phyloP scores from a whole-genome alignment of 768 basidiomycete genomes.

The Mycena galericulata region DNA sequence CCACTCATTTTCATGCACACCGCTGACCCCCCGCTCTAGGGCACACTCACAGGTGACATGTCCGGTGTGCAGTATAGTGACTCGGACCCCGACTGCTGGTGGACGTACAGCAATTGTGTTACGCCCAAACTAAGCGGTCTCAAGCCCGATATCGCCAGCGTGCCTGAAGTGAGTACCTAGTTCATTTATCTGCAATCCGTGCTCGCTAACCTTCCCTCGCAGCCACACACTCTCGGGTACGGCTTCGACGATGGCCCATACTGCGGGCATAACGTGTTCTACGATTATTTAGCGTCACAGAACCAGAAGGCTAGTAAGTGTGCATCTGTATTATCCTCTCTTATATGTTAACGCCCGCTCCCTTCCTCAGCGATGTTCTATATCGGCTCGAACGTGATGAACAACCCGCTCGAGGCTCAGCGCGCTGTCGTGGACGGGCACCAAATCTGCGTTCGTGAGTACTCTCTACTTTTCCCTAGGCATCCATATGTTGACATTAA shows the following conservation, averaged over 20 bases:
- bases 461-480: background rate
- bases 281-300: constrained; percentile 62
- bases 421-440: constrained; percentile 66
- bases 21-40: no score
- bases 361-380: constrained; percentile 65
- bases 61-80: no score
- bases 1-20: no score
- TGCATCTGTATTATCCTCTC: background rate
- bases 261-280: constrained; percentile 73
- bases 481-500: no score
- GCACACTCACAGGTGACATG: no score
- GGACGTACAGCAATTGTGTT: no score
- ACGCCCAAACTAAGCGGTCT: no score
- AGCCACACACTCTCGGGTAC: constrained; percentile 69
- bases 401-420: constrained; percentile 68
- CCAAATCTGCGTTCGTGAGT: constrained; percentile 72
- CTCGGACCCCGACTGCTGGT: no score
- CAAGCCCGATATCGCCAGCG: no score
- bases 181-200: no score
- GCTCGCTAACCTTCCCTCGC: background rate
- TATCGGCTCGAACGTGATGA: constrained; percentile 68
- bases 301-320: constrained; percentile 72
- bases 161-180: no score
- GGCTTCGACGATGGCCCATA: constrained; percentile 77
- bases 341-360: background rate